Conservation (phyloP, 352 stramenopile species). For the Phytophthora macrochlamydospora region DNA sequence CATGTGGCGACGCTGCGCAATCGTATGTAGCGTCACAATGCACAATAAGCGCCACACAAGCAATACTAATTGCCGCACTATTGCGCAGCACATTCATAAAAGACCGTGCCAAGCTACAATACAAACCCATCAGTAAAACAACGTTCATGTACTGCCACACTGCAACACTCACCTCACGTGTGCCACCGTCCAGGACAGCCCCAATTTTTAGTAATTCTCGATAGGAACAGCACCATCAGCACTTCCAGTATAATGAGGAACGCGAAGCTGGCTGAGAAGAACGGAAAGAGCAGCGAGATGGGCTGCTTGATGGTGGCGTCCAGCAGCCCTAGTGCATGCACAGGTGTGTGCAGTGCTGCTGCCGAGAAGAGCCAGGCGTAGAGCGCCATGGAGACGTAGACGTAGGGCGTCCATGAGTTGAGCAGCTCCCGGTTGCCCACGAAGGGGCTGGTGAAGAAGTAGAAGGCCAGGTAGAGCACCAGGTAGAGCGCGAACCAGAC, state of each 20-base stretch:
- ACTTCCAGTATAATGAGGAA: conserved; percentile 78
- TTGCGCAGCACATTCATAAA: conserved; percentile 86
- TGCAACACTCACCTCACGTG: conserved; percentile 65
- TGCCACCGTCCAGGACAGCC: conserved; percentile 65
- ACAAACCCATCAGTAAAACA: conserved; percentile 2
- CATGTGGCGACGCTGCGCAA: conserved; percentile 32
- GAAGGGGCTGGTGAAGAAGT: conserved; percentile 90
- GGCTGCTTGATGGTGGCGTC: conserved; percentile 88
- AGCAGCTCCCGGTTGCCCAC: conserved; percentile 85
- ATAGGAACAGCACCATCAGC: conserved; percentile 68
- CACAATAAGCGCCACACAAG: conserved; percentile 81
- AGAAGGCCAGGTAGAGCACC: conserved; percentile 85
- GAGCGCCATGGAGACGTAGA: conserved; percentile 87
- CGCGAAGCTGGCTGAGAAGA: conserved; percentile 84
- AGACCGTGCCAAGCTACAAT: conserved; percentile 60
- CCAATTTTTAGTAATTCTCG: conserved; percentile 55
- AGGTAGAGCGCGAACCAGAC: conserved; percentile 86
- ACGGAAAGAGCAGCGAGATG: conserved; percentile 85
- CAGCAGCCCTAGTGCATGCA: conserved; percentile 71
- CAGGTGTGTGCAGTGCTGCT: conserved; percentile 72
- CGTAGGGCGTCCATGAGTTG: conserved; percentile 87
- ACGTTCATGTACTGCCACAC: background rate
- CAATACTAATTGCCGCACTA: conserved; percentile 81
- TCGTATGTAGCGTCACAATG: conserved; percentile 78
- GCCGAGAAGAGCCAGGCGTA: conserved; percentile 86